Evolutionary conservation across 371 early-diverging fungal species (phyloP), one percentile per base, ranked within the genome.

Genomic region (Phascolomyces articulosus): DNA sequence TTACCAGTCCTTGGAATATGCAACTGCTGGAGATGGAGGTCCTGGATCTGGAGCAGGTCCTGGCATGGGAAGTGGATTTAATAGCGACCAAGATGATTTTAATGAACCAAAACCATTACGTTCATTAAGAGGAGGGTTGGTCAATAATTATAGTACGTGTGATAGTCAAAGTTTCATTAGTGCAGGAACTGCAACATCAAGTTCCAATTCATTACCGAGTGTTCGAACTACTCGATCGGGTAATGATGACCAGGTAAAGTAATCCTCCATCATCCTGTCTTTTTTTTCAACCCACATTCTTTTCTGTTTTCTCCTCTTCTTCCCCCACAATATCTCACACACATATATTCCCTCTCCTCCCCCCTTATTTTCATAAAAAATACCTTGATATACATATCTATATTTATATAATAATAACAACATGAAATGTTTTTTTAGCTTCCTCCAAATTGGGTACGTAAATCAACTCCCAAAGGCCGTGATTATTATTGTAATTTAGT

Each of bases 401-500:
- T 34, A 34, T 11, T 34, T 34, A 34, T 34, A 34, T 34, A 34
- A 9, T 11, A 34, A 34, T 34, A 6, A 34, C 34, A 34, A 34
- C 55, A 26, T 26, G 27, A 55, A 23, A 54, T n/a, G n/a, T n/a
- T n/a, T n/a, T n/a, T n/a, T 16, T 49, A 73, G 77, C 75, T 84
- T 40, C 90, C 87, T 31, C 86, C 79, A 44, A 79, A 80, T 73
- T 94, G 87, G 91, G 78, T 77, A 29, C 73, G 80, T 20, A 87
- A 88, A 66, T 65, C 68, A 34, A 71, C 86, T 57, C 67, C 89
- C 18, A 80, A 89, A 59, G 93, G 93, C 11, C 82, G 87, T 57
- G 79, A 79, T 16, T 95, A 93, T 72, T 94, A 85, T 68, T 93
- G 83, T 72, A 94, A 95, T 73, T 70, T 88, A 34, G 75, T 89